Percentiles rank a stretch among this genome's conserved stretches.
phyloP scores from a whole-genome alignment of 2,329 filamentous ascomycete genomes.

The Mycosphaerella arachidis region DNA sequence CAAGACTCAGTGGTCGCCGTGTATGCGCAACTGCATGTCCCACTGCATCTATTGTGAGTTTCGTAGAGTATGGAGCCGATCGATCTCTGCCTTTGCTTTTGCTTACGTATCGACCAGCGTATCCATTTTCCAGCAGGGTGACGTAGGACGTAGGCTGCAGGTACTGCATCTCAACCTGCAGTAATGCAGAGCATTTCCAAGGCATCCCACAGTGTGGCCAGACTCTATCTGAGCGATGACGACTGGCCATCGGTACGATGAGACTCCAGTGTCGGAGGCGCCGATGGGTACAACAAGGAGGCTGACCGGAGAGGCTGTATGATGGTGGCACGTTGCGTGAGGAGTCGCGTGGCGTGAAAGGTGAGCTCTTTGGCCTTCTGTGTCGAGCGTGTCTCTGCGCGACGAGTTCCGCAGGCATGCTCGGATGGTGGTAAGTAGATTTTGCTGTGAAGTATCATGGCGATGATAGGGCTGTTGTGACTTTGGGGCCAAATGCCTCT shows the following conservation, averaged over 20 bases:
- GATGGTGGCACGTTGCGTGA: not conserved
- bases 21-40: not conserved
- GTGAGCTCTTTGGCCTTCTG: no score
- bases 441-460: no score
- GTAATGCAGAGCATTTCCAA: not conserved
- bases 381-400: no score
- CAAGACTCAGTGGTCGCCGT: not conserved
- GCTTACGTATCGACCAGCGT: not conserved
- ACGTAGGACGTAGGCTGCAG: not conserved
- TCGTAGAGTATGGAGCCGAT: not conserved
- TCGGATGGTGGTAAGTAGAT: no score
- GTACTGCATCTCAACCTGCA: slow-evolving; percentile 1
- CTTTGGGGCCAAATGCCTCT: not conserved
- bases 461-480: no score
- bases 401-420: no score
- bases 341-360: not conserved
- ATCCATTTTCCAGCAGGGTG: not conserved
- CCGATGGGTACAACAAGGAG: not conserved
- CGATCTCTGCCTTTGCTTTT: no score
- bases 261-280: not conserved
- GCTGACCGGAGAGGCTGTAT: not conserved
- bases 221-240: not conserved
- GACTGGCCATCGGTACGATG: not conserved
- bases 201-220: not conserved
- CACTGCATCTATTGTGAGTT: not conserved